phyloP scores from a whole-genome alignment of 2,329 filamentous ascomycete species.

The Xylaria sp. region DNA sequence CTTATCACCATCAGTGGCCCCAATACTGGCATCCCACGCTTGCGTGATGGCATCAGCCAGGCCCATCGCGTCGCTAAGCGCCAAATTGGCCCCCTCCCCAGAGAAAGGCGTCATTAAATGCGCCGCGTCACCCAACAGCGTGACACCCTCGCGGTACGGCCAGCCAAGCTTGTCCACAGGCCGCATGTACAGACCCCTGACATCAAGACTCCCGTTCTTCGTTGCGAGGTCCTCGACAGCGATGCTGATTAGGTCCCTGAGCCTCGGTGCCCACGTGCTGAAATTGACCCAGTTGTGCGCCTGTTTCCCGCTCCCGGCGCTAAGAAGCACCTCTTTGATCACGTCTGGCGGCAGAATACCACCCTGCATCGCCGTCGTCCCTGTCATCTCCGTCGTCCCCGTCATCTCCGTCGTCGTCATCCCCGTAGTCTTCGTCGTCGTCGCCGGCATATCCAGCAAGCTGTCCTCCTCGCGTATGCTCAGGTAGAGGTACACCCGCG shows the following conservation, averaged over 20 bases:
- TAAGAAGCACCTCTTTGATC: slow-evolving; percentile 1
- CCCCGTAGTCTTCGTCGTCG: no score
- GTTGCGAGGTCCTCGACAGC: not conserved
- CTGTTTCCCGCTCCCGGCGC: not conserved
- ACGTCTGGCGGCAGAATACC: not conserved
- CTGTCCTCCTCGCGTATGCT: not conserved
- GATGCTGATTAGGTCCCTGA: not conserved
- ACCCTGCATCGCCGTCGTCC: not conserved
- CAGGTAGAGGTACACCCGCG: not conserved
- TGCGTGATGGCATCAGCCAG: slow-evolving; percentile 40
- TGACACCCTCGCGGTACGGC: slow-evolving; percentile 51
- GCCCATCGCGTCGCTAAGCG: slow-evolving; percentile 57
- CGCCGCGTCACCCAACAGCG: slow-evolving; percentile 61
- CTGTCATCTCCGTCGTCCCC: not conserved
- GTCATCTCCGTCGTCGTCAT: no score
- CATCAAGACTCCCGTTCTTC: not conserved
- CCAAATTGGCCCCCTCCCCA: slow-evolving; percentile 61
- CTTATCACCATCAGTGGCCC: not conserved
- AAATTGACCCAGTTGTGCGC: not conserved
- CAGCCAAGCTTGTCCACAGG: slow-evolving; percentile 35
- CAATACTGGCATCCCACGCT: not conserved
- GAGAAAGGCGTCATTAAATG: slow-evolving; percentile 59
- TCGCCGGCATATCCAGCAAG: not conserved
- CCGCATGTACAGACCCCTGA: slow-evolving; percentile 35
- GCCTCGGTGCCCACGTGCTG: not conserved